These are phyloP conservation scores for Craspedostauros australis DNA, from an alignment of 108 stramenopile genomes.

Conservation along the genomic window DNA sequence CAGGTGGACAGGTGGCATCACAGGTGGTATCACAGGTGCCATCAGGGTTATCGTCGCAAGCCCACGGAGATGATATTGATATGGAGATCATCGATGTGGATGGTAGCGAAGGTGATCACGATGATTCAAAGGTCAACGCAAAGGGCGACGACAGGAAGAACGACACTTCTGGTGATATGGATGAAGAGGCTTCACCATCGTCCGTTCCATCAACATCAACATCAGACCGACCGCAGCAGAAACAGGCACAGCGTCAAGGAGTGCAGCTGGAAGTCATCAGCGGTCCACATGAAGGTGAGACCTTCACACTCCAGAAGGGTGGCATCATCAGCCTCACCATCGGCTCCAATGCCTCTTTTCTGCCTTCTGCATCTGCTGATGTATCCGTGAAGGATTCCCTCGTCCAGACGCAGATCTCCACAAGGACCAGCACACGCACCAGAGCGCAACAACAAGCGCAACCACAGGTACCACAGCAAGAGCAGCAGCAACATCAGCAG, in stretches of 20 bases:
- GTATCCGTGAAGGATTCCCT: no score
- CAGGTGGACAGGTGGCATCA: no score
- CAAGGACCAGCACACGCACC: no score
- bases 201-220: no score
- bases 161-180: neutral
- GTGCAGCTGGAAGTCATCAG: slow-evolving; percentile 9
- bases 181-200: neutral
- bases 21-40: no score
- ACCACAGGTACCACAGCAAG: no score
- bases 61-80: neutral
- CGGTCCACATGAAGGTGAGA: slow-evolving; percentile 36
- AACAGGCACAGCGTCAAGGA: slow-evolving; percentile 24
- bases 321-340: slow-evolving; percentile 13
- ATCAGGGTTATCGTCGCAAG: neutral
- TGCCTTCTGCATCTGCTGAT: no score
- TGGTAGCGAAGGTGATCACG: neutral
- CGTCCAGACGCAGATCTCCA: no score
- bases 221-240: no score
- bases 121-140: neutral
- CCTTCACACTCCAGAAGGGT: slow-evolving; percentile 16
- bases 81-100: neutral
- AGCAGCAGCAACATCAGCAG: no score
- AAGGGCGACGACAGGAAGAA: neutral
- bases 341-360: slow-evolving; percentile 23
- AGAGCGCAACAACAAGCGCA: no score